Evolutionary conservation across 164 flowering plant genomes (phyloP).

Genomic region (Vitis rotundifolia): DNA sequence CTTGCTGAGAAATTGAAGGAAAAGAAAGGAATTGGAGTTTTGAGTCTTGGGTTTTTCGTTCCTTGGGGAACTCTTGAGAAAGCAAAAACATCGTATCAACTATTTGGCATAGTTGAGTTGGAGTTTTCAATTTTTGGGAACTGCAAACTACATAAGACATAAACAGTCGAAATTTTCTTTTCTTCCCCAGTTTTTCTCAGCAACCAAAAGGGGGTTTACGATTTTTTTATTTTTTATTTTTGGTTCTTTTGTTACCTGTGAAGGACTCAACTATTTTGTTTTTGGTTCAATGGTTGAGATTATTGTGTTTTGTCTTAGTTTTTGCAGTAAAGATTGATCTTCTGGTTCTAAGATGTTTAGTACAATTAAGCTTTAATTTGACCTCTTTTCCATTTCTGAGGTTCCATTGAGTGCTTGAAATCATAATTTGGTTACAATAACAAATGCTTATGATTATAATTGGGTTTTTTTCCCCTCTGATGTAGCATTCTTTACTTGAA

Average conservation of each 20-base stretch:
- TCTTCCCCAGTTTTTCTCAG: neutral
- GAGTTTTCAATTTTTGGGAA: neutral
- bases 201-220: too few species aligned
- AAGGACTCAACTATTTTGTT: neutral
- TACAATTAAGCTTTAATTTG: neutral
- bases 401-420: neutral
- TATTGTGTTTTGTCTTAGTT: neutral
- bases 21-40: neutral
- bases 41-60: neutral
- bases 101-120: neutral
- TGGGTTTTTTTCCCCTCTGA: neutral
- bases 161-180: neutral
- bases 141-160: neutral
- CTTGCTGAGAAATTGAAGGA: conserved; percentile 6
- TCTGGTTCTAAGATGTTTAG: neutral
- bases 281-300: neutral
- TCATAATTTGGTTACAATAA: neutral
- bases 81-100: neutral
- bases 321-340: neutral
- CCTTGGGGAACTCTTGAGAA: neutral
- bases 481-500: neutral
- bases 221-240: too few species aligned
- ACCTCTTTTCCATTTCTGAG: neutral
- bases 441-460: neutral
- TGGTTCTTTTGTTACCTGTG: neutral